phyloP scores from a whole-genome alignment of 352 stramenopile species.

The Thalassiosira exigua region DNA sequence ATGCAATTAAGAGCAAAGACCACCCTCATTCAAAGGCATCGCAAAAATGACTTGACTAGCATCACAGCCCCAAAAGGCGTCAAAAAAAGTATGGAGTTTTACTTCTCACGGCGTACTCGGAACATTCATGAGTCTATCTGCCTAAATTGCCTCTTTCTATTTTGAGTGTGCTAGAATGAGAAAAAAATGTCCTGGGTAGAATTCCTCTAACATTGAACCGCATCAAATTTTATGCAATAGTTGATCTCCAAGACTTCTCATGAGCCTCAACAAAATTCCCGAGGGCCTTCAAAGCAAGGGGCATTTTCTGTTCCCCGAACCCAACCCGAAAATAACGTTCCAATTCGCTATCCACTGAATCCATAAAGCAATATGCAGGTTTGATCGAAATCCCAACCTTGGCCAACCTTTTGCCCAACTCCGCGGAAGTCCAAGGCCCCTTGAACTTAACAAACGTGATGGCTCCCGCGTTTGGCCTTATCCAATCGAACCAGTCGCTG shows the following conservation, averaged over 20 bases:
- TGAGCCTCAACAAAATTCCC: constrained; percentile 58
- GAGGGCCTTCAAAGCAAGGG: constrained; percentile 60
- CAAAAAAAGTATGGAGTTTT: no score
- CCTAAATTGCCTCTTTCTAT: no score
- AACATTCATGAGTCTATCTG: no score
- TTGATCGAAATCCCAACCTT: constrained; percentile 72
- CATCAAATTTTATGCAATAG: no score
- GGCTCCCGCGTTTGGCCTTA: constrained; percentile 65
- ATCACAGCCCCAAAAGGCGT: no score
- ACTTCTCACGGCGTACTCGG: no score
- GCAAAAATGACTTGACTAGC: no score
- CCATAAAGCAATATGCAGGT: constrained; percentile 75
- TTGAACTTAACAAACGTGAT: constrained; percentile 78
- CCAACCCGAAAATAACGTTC: constrained; percentile 74
- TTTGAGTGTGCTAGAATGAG: no score
- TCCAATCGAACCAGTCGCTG: constrained; percentile 66
- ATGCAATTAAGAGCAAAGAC: no score
- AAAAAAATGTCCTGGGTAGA: no score
- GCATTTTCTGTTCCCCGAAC: constrained; percentile 72
- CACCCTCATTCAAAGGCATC: no score
- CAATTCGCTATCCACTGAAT: constrained; percentile 28
- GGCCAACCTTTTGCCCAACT: constrained; percentile 65
- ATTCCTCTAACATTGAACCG: no score
- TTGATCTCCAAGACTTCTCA: constrained; percentile 49
- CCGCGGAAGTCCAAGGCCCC: constrained; percentile 55